Base-by-base conservation (phyloP, 2,329 filamentous ascomycete species). In the Trichoderma lentiforme region DNA sequence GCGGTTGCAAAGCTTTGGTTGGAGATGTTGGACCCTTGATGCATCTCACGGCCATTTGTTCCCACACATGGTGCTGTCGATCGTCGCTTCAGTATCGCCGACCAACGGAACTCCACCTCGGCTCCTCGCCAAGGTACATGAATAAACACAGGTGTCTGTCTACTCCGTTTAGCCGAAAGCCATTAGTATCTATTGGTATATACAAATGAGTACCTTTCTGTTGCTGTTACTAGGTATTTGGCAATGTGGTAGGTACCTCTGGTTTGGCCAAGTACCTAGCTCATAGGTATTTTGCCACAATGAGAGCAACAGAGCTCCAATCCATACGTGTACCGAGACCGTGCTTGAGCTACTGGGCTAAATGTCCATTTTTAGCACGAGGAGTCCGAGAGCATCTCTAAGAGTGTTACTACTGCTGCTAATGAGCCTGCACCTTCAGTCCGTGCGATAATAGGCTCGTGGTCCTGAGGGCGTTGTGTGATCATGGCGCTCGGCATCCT, bases 21-120 rank as follows among this genome's bases (percentile, higher is more conserved):
- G 34, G 34, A 65, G 69, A 65, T 28, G 9, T 28, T 67, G 70
- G 70, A 71, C 70, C 70, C 70, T 71, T 21, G 43, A 71, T 67
- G 70, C 70, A 67, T 71, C 62, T 67, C 61, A 34, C 61, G 53
- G 51, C 15, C 34, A 32, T 24, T 24, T 53, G 36, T 61, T 64
- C 61, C 47, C 70, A 71, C 47, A 56, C 8, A 53, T 58, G 70
- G 36, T 47, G 62, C 21, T 67, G 70, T 67, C 70, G 70, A 71
- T 71, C 70, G 30, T 67, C 39, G 63, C 62, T 51, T 67, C 63
- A 67, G 36, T 53, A 12, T 67, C 39, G 63, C 56, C 56, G 28
- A 28, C 70, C 67, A 67, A 24, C 36, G 57, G n/a, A 53, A 43
- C 51, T 62, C 67, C 66, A 69, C 39, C 47, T 70, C 57, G 67